Conservation (phyloP, 257 asterid species). For the Penstemon davidsonii region DNA sequence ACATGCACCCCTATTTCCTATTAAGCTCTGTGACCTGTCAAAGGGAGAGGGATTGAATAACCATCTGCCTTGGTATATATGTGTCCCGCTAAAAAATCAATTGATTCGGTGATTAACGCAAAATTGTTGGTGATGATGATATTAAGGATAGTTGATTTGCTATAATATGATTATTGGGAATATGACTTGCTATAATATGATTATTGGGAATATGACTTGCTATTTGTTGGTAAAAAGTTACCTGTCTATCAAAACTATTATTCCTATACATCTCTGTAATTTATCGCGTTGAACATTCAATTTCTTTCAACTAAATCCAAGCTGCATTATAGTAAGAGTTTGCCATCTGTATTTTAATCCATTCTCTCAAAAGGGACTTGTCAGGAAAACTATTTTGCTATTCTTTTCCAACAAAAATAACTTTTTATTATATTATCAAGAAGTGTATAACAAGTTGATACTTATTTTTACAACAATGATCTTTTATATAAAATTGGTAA, state of each 20-base stretch:
- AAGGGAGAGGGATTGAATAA: background rate
- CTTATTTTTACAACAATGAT: background rate
- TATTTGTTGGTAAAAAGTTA: background rate
- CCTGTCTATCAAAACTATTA: too few species aligned
- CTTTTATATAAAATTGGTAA: background rate
- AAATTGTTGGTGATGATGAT: background rate
- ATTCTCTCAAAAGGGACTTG: too few species aligned
- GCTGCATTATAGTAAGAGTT: background rate
- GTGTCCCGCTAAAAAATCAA: background rate
- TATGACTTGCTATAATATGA: too few species aligned
- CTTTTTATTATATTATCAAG: too few species aligned
- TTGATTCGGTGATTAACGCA: background rate
- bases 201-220: background rate
- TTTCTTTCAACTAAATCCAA: background rate
- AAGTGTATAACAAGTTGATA: too few species aligned
- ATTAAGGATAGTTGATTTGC: background rate
- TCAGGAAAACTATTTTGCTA: too few species aligned
- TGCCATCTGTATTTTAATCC: background rate
- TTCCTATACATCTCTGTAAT: background rate
- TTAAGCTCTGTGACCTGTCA: background rate
- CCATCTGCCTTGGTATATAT: background rate
- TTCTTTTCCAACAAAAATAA: too few species aligned
- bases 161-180: background rate
- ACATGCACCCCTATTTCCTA: slow-evolving; percentile 13
- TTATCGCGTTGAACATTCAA: background rate